Conservation (phyloP, 345 rosid species). For the Acer saccharum region DNA sequence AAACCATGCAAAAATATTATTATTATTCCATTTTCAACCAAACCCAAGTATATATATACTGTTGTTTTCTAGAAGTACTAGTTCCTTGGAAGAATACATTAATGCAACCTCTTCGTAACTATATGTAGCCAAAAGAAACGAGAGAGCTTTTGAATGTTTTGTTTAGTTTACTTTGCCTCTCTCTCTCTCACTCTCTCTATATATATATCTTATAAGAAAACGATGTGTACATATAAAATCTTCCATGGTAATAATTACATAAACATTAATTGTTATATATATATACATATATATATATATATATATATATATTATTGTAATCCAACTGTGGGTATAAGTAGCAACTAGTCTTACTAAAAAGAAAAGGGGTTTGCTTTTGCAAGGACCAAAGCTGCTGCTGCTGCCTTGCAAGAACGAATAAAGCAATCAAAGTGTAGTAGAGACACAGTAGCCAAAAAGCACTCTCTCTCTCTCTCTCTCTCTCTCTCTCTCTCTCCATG, state of each 20-base stretch:
- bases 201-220: too few relatives aligned
- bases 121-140: background rate
- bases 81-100: background rate
- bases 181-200: background rate
- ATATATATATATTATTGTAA: background rate
- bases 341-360: conserved; percentile 4
- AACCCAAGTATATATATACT: conserved; percentile 8
- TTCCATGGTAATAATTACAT: background rate
- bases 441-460: conserved; percentile 19
- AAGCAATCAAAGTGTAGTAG: conserved; percentile 29
- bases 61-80: background rate
- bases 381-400: conserved; percentile 31
- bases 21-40: conserved; percentile 20
- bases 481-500: conserved; percentile 5
- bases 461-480: background rate
- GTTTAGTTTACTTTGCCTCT: background rate
- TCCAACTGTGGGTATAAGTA: background rate
- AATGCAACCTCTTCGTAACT: background rate
- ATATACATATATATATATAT: too few relatives aligned
- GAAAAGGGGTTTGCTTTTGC: conserved; percentile 38
- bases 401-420: conserved; percentile 32
- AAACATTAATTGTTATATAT: background rate
- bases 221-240: background rate
- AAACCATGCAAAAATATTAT: conserved; percentile 37
- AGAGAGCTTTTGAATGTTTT: conserved; percentile 16